These are phyloP conservation scores for Vigna radiata DNA, from an alignment of 306 rosid species.

Conservation along the genomic window DNA sequence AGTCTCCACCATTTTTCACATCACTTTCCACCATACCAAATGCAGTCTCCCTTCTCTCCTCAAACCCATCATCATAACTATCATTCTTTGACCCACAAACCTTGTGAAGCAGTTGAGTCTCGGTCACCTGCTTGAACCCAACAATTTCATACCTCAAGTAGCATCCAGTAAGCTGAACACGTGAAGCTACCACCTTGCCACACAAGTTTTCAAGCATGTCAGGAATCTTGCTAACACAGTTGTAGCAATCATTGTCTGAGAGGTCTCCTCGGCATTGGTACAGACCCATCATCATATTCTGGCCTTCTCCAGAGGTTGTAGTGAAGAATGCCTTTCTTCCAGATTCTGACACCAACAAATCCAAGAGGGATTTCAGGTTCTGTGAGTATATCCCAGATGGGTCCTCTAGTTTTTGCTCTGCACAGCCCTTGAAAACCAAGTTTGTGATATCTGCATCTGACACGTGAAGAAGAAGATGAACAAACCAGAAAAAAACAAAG, in stretches of 20 bases:
- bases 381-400: constrained; percentile 53
- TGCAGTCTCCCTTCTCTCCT: constrained; percentile 57
- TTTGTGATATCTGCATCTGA: constrained; percentile 50
- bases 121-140: constrained; percentile 67
- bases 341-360: constrained; percentile 59
- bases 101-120: constrained; percentile 61
- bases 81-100: constrained; percentile 55
- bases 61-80: constrained; percentile 56
- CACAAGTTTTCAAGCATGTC: constrained; percentile 54
- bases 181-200: constrained; percentile 57
- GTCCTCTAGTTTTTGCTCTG: constrained; percentile 63
- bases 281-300: constrained; percentile 54
- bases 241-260: constrained; percentile 53
- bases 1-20: constrained; percentile 53
- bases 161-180: constrained; percentile 74
- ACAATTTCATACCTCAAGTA: constrained; percentile 63
- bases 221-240: constrained; percentile 63
- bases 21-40: constrained; percentile 64
- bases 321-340: constrained; percentile 57
- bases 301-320: constrained; percentile 56
- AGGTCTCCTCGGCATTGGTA: constrained; percentile 91
- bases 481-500: constrained; percentile 5
- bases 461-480: constrained; percentile 11
- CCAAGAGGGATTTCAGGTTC: constrained; percentile 66
- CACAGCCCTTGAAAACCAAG: constrained; percentile 75